A percentile compares a stretch with the other conserved stretches of the same genome.
These are phyloP conservation scores for Sclerotinia nivalis DNA, from an alignment of 2,329 filamentous ascomycete species.

Conservation along the genomic window DNA sequence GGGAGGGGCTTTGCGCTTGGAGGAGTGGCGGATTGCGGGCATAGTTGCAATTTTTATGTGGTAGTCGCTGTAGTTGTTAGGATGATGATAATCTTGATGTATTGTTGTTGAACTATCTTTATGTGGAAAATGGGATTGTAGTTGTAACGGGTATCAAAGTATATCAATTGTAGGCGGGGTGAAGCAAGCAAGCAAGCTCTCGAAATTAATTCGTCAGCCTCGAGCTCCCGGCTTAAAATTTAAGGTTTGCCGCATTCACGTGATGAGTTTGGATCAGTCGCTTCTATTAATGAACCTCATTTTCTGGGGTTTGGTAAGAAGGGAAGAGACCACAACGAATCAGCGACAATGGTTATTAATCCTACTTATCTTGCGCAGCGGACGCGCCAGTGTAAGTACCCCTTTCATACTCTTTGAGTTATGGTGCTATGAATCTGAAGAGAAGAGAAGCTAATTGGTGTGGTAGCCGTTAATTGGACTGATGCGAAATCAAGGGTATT, in stretches of 20 bases:
- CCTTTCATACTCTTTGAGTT: background rate
- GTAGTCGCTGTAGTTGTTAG: background rate
- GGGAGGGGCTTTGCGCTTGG: slow-evolving; percentile 78
- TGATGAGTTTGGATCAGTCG: slow-evolving; percentile 13
- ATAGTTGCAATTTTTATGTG: slow-evolving; percentile 48
- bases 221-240: slow-evolving; percentile 11
- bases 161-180: slow-evolving; percentile 18
- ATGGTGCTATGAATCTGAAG: slow-evolving; percentile 11
- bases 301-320: slow-evolving; percentile 10
- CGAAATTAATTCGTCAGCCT: slow-evolving; percentile 26
- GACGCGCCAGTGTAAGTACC: slow-evolving; percentile 71
- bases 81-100: background rate
- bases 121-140: background rate
- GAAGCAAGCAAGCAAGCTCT: slow-evolving; percentile 15
- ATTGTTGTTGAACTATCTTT: background rate
- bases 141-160: background rate
- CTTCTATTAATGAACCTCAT: slow-evolving; percentile 21
- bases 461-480: slow-evolving; percentile 78
- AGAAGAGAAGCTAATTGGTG: slow-evolving; percentile 53
- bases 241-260: slow-evolving; percentile 16
- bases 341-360: slow-evolving; percentile 74
- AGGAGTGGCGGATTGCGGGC: slow-evolving; percentile 75
- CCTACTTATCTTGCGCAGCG: slow-evolving; percentile 87
- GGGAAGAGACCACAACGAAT: slow-evolving; percentile 18
- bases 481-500: slow-evolving; percentile 88